These are phyloP conservation scores for Hansfordia pulvinata DNA, from an alignment of 2,329 filamentous ascomycete species.

Conservation along the genomic window DNA sequence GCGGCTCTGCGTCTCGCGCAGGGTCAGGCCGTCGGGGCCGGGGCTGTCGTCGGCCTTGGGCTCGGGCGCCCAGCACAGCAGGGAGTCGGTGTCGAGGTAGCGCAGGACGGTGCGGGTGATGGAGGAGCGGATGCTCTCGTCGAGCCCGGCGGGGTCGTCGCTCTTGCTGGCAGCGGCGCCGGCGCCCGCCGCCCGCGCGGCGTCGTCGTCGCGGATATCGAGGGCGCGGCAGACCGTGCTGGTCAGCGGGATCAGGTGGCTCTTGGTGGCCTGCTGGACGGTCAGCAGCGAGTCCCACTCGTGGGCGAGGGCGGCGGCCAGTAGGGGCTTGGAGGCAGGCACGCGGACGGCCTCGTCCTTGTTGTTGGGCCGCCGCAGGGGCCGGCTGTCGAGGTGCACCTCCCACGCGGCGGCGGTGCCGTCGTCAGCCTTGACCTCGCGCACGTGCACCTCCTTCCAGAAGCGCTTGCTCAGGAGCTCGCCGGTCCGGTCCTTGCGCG, in stretches of 20 bases:
- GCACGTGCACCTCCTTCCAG: constrained; percentile 73
- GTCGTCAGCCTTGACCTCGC: constrained; percentile 47
- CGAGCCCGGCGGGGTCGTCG: constrained; percentile 8
- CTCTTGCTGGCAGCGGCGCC: constrained; percentile 2
- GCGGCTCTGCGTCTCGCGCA: constrained; percentile 60
- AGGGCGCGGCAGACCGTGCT: constrained; percentile 71
- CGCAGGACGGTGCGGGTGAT: constrained; percentile 61
- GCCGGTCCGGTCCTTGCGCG: constrained; percentile 19
- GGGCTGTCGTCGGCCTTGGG: constrained; percentile 31
- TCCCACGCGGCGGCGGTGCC: constrained; percentile 45
- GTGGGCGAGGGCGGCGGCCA: constrained; percentile 73
- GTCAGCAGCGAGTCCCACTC: constrained; percentile 86
- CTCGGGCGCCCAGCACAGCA: constrained; percentile 73
- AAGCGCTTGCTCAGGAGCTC: constrained; percentile 57
- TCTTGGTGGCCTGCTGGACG: constrained; percentile 69
- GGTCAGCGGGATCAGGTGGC: constrained; percentile 83
- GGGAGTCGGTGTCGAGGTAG: constrained; percentile 83
- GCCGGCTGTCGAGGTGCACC: constrained; percentile 64
- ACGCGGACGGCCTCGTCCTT: constrained; percentile 61
- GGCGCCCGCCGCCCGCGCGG: constrained; percentile 20
- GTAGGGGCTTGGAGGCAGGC: constrained; percentile 61
- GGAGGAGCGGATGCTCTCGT: constrained; percentile 40
- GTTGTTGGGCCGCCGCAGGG: constrained; percentile 63
- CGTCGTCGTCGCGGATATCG: constrained; percentile 64
- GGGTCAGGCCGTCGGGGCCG: constrained; percentile 36